Evolutionary conservation across 768 basidiomycete genomes (phyloP), one percentile per base, ranked within the genome.

Genomic region (Mycena amicta): DNA sequence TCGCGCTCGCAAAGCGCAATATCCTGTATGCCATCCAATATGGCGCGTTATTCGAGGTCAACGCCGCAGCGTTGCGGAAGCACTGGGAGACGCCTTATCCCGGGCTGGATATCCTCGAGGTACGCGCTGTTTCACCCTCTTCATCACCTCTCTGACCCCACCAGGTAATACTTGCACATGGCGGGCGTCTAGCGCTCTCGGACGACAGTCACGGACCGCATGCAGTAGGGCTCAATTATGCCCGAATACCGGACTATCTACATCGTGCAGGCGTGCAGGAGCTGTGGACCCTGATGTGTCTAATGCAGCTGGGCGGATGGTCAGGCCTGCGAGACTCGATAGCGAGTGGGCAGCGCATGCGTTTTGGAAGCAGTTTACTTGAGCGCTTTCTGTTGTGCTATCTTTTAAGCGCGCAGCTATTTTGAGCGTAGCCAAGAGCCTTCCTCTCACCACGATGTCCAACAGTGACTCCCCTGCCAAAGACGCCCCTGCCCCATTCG

Each of bases 201-300:
- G 97, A 98, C 70, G 97, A 98, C 74, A 95, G 95, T 52, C 97
- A 99, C 67, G 94, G 93, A 0, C 90, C 93, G 2, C 84, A 86
- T 28, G 85, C 86, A 8, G 94, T 98, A 53, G 95, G 94, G 0
- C 77, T 93, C 57, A 93, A 98, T 71, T 99, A 98, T 66, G 67
- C 75, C 54, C 78, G 81, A 20, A 72, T 90, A 60, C 77, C 76
- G 47, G 77, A 79, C 12, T 98, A 98, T 72, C 75, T 94, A 27
- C 74, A 76, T 46, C 74, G 74, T 2, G 68, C 82, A n/a, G 83
- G 82, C 3, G 79, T 97, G 27, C 65, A 73, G 11, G 84, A 90
- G 57, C 67, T 92, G 3, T 92, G 88, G 88, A 82, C 77, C 72
- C 72, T 93, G 53, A 72, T 1, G 62, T 50, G 20, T 68, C 70